Base-by-base conservation (phyloP, 805 yeast genomes). In the Saturnispora bothae region DNA sequence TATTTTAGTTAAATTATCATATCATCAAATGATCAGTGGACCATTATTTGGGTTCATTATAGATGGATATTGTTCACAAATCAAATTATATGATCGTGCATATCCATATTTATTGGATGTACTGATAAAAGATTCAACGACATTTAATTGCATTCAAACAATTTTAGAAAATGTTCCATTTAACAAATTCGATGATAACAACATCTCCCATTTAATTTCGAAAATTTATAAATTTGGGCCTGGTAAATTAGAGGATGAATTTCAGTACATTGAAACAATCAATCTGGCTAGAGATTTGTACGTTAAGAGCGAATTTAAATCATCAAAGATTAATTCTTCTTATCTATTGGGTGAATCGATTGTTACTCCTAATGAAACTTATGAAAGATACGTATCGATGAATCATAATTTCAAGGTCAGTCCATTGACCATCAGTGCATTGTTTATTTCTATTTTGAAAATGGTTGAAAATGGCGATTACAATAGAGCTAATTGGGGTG, bases 381-480 rank as follows among this genome's bases (percentile, higher is more conserved):
- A 49, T 41, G 36, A 43, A 1, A 47, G 57, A 19, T 66, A 60
- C 42, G 28, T 38, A 5, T 26, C 41, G 3, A 39, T 50, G 23
- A 39, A 53, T 3, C 27, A 38, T 3, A 33, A 28, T 41, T 49
- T 39, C 9, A 47, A 41, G 34, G 36, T 33, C 40, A 55, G 45
- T 23, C 50, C 44, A 43, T 46, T 36, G n/a, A 56, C 63, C 1
- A 42, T 71, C 2, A 42, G 59, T 3, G 69, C 77, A 0, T 56
- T 80, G 19, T 61, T 80, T 22, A 51, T 61, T 1, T 76, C 80
- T 0, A 65, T 78, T 5, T 50, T 59, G 45, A 49, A 53, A 27
- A 39, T 53, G 28, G 40, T 44, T 28, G 54, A 50, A 37, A 36
- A 31, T 17, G 48, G 38, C 1, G 23, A 10, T 2, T 41, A 46